phyloP scores from a whole-genome alignment of 2,329 filamentous ascomycete genomes.

The Fusarium pseudoanthophilum region DNA sequence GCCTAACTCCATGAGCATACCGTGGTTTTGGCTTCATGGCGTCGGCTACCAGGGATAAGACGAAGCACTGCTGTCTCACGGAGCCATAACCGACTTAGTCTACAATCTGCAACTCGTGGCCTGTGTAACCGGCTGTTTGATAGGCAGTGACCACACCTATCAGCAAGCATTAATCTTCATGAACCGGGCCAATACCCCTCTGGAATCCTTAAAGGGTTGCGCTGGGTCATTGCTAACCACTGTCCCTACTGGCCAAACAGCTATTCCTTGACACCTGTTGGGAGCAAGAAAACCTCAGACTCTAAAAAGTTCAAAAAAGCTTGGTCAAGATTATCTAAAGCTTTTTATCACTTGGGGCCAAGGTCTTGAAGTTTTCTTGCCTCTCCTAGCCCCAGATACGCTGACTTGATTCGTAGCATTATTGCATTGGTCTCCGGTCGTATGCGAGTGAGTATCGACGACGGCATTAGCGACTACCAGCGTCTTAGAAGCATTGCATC shows the following conservation, averaged over 20 bases:
- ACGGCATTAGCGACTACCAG: no score
- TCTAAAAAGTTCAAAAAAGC: no score
- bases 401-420: no score
- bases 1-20: neutral
- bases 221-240: no score
- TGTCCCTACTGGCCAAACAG: no score
- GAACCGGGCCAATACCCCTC: accelerated
- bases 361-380: neutral
- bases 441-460: no score
- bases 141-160: no score
- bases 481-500: no score
- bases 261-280: no score
- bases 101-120: neutral
- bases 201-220: no score
- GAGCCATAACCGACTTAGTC: neutral
- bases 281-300: neutral
- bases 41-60: neutral
- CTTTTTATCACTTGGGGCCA: neutral
- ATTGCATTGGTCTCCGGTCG: no score
- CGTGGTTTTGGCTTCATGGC: neutral
- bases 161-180: no score
- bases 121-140: neutral
- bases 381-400: neutral
- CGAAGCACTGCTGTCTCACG: neutral
- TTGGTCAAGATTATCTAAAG: neutral